These are phyloP conservation scores for Deinandra increscens DNA, from an alignment of 129 eudicot genomes.

Conservation along the genomic window DNA sequence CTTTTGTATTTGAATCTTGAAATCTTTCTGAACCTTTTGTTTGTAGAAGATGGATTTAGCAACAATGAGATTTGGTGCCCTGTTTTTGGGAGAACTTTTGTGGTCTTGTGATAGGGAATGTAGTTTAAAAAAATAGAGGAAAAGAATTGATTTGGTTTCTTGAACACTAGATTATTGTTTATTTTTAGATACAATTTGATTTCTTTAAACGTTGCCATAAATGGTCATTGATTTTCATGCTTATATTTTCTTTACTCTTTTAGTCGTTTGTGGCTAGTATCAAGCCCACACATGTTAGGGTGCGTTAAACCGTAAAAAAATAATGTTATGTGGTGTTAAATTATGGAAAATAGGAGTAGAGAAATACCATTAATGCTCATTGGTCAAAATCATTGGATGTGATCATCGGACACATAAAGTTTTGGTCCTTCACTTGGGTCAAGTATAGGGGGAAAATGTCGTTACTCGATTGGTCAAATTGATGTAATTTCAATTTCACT, in stretches of 20 bases:
- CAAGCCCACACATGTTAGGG: no score
- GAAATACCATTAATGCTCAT: no score
- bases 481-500: no score
- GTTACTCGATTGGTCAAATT: no score
- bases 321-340: background rate
- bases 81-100: constrained; percentile 20
- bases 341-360: no score
- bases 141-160: constrained; percentile 19
- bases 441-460: no score
- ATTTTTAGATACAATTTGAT: constrained; percentile 22
- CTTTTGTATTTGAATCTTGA: constrained; percentile 21
- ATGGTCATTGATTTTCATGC: background rate
- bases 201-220: background rate
- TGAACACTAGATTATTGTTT: constrained; percentile 18
- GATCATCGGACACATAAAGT: no score
- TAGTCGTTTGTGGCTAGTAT: no score
- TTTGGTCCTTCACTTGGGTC: no score
- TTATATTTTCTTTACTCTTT: no score
- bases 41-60: constrained; percentile 23
- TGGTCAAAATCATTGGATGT: no score
- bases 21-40: constrained; percentile 8
- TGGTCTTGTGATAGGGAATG: constrained; percentile 13
- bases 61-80: constrained; percentile 17
- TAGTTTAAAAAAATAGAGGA: constrained; percentile 5
- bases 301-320: no score